These are phyloP conservation scores for Mycena pura DNA, from an alignment of 768 basidiomycete genomes.

Conservation along the genomic window DNA sequence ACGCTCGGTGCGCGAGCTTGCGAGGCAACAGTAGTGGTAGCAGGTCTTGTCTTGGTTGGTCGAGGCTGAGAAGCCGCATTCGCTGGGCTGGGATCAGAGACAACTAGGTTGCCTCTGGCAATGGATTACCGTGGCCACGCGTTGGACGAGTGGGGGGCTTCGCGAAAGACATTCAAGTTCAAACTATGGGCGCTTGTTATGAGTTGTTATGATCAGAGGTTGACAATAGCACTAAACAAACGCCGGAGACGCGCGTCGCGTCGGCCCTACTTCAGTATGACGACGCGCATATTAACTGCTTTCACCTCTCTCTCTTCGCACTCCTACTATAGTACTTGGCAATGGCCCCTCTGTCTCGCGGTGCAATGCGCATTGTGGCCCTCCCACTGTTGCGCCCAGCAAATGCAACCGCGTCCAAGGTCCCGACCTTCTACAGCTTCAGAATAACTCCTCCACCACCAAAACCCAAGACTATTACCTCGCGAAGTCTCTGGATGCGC, in stretches of 20 bases:
- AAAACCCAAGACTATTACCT: slow-evolving; percentile 8
- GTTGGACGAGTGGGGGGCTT: slow-evolving; percentile 6
- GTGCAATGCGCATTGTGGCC: slow-evolving; percentile 52
- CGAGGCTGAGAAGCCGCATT: neutral
- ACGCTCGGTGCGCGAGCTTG: slow-evolving; percentile 11
- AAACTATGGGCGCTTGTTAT: neutral
- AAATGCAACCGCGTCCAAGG: slow-evolving; percentile 14
- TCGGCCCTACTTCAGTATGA: too few relatives aligned
- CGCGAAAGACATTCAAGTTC: slow-evolving; percentile 16
- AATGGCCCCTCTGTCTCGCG: neutral
- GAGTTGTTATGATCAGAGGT: too few relatives aligned
- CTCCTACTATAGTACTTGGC: slow-evolving; percentile 3
- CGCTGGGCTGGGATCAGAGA: slow-evolving; percentile 9
- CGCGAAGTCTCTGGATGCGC: slow-evolving; percentile 29
- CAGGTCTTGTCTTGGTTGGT: slow-evolving; percentile 4
- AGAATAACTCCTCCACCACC: slow-evolving; percentile 31
- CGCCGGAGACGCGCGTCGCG: too few relatives aligned
- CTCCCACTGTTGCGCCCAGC: slow-evolving; percentile 46
- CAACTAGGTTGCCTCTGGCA: neutral
- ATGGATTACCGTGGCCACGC: slow-evolving; percentile 14
- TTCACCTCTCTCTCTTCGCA: neutral
- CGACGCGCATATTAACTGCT: too few relatives aligned
- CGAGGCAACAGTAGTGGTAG: neutral
- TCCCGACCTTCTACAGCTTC: slow-evolving; percentile 52
- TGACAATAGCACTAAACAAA: too few relatives aligned